phyloP scores from a whole-genome alignment of 2,329 filamentous ascomycete species.

The Ceratocystis diversiconidia region DNA sequence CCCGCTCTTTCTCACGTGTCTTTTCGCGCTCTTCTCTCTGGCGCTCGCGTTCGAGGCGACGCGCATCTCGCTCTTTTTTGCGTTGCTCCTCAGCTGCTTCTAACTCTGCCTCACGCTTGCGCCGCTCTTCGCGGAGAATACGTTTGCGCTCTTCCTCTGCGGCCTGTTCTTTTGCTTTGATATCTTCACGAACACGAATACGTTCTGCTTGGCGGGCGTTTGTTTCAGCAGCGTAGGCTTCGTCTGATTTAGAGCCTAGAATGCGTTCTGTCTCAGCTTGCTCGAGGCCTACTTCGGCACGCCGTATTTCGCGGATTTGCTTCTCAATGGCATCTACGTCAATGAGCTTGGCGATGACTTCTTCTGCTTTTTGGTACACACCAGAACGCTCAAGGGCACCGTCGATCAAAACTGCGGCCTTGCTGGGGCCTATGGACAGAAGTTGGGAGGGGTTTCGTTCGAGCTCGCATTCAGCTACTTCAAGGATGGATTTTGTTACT shows the following conservation, averaged over 20 bases:
- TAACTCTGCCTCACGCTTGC: slow-evolving; percentile 34
- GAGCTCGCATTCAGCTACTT: slow-evolving; percentile 58
- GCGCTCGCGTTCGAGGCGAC: slow-evolving; percentile 37
- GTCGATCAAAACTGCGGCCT: slow-evolving; percentile 62
- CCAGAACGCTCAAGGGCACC: slow-evolving; percentile 63
- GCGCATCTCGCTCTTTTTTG: slow-evolving; percentile 37
- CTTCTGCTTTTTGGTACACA: slow-evolving; percentile 58
- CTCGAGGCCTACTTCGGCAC: slow-evolving; percentile 54
- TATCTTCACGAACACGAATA: slow-evolving; percentile 45
- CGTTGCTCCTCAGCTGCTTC: slow-evolving; percentile 37
- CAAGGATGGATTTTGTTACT: slow-evolving; percentile 51
- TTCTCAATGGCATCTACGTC: slow-evolving; percentile 53
- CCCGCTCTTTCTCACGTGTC: slow-evolving; percentile 27
- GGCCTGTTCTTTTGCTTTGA: slow-evolving; percentile 43
- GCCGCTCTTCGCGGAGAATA: slow-evolving; percentile 43
- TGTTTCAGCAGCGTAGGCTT: slow-evolving; percentile 56
- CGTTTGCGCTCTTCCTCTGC: slow-evolving; percentile 48
- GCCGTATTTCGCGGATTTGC: slow-evolving; percentile 53
- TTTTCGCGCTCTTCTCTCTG: slow-evolving; percentile 42
- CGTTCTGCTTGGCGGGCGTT: slow-evolving; percentile 45
- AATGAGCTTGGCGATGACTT: slow-evolving; percentile 53
- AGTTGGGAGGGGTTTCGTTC: slow-evolving; percentile 59
- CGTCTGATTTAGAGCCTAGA: slow-evolving; percentile 57
- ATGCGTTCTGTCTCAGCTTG: slow-evolving; percentile 49
- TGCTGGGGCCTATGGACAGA: slow-evolving; percentile 56